Percentiles rank a stretch among this genome's conserved stretches.
These are phyloP conservation scores for Aphanomyces cochlioides DNA, from an alignment of 352 stramenopile species.

Conservation along the genomic window DNA sequence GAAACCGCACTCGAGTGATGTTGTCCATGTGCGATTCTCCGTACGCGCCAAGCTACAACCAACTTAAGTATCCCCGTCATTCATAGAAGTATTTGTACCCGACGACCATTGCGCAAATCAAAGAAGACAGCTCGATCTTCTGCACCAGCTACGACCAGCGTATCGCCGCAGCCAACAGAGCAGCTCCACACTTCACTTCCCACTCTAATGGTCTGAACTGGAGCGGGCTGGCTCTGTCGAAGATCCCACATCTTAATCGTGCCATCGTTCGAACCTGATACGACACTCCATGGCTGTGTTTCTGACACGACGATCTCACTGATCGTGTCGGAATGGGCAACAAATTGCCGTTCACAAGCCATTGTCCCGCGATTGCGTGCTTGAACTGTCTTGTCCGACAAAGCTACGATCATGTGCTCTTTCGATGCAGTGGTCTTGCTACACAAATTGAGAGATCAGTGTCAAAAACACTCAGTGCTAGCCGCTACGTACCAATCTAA, in stretches of 20 bases:
- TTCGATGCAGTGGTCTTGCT: slow-evolving; percentile 63
- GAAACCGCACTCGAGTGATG: slow-evolving; percentile 85
- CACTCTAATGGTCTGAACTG: slow-evolving; percentile 56
- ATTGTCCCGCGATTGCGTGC: slow-evolving; percentile 23
- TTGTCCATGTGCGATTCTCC: slow-evolving; percentile 86
- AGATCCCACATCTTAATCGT: slow-evolving; percentile 85
- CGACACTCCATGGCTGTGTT: slow-evolving; percentile 56
- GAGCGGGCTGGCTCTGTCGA: slow-evolving; percentile 32
- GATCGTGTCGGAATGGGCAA: slow-evolving; percentile 72
- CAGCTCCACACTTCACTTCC: slow-evolving; percentile 77
- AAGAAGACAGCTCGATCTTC: slow-evolving; percentile 80
- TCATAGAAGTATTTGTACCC: slow-evolving; percentile 27
- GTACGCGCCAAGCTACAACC: slow-evolving; percentile 66
- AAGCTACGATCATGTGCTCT: slow-evolving; percentile 33
- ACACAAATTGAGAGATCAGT: background rate
- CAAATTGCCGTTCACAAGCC: slow-evolving; percentile 41
- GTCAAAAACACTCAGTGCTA: background rate
- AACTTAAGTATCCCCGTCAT: background rate
- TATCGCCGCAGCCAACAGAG: slow-evolving; percentile 68
- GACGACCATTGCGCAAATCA: slow-evolving; percentile 60
- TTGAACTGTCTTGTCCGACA: slow-evolving; percentile 28
- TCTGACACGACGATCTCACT: slow-evolving; percentile 77
- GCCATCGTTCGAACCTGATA: slow-evolving; percentile 81
- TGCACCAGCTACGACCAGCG: slow-evolving; percentile 64
- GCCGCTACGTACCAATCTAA: slow-evolving; percentile 49